Percentiles rank a stretch among this genome's conserved stretches.
These are phyloP conservation scores for Nematocida major DNA, from an alignment of 371 early-diverging fungal species.

Conservation along the genomic window DNA sequence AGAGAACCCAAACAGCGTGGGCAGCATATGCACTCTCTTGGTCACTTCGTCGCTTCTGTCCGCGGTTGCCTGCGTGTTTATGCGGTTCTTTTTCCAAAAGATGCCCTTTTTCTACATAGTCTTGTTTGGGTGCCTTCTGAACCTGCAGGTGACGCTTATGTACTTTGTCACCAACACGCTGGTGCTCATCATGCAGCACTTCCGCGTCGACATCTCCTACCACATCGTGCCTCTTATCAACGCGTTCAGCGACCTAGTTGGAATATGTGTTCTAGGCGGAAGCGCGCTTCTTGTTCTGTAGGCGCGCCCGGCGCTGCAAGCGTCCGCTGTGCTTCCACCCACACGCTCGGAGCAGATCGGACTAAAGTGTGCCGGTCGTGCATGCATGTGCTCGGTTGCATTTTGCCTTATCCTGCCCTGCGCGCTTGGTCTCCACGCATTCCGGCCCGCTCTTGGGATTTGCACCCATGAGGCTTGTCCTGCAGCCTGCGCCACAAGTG, in stretches of 20 bases:
- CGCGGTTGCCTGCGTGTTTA: neutral
- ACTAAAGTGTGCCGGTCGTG: no score
- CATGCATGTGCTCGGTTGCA: no score
- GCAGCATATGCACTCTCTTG: conserved; percentile 14
- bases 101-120: neutral
- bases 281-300: neutral
- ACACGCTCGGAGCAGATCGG: no score
- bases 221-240: conserved; percentile 43
- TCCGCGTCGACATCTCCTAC: conserved; percentile 8
- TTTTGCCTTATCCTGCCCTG: no score
- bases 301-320: no score
- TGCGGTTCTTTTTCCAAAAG: neutral
- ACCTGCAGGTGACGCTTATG: conserved; percentile 18
- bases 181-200: neutral
- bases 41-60: neutral
- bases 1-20: conserved; percentile 19
- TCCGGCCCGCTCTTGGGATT: no score
- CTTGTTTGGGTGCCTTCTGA: conserved; percentile 8
- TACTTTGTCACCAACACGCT: conserved; percentile 14
- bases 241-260: conserved; percentile 41
- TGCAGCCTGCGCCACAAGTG: no score
- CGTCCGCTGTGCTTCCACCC: no score
- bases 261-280: neutral
- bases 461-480: no score
- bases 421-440: no score